A percentile compares a stretch with the other conserved stretches of the same genome.
Conservation (phyloP, 352 stramenopile species). For the Phytopythium ostracodes region DNA sequence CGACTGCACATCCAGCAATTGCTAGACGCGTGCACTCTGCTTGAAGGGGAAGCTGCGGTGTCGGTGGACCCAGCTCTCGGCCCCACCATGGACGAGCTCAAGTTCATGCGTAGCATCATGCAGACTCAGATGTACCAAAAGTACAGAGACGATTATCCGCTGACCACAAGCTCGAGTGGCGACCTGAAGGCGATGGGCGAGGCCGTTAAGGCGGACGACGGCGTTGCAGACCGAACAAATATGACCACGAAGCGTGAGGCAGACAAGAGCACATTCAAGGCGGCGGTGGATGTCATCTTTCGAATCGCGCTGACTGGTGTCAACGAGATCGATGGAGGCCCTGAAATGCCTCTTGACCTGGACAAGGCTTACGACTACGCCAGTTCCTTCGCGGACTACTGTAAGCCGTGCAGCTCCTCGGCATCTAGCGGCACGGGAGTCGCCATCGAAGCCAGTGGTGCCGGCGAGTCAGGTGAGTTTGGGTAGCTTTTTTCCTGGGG, state of each 20-base stretch:
- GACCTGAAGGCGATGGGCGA: not conserved
- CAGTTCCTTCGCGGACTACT: not conserved
- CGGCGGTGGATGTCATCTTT: constrained; percentile 25
- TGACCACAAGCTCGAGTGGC: not conserved
- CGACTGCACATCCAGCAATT: constrained; percentile 39
- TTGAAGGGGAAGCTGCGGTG: not conserved
- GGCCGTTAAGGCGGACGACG: not conserved
- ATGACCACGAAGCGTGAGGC: not conserved
- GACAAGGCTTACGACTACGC: not conserved
- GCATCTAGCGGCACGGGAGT: not conserved
- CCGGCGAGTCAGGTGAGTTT: not conserved
- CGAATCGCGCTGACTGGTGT: constrained; percentile 36
- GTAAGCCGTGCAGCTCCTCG: not conserved
- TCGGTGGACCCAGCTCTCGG: not conserved
- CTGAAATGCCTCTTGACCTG: not conserved
- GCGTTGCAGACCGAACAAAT: not conserved
- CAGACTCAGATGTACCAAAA: constrained; percentile 55
- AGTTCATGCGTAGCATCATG: constrained; percentile 27
- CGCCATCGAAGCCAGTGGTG: not conserved
- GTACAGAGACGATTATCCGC: constrained; percentile 35
- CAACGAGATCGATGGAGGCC: constrained; percentile 3
- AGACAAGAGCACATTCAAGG: constrained; percentile 20
- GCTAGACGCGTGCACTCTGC: constrained; percentile 14
- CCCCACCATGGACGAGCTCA: constrained; percentile 6
- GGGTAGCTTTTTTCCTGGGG: no score